These are phyloP conservation scores for Diplotaxis tenuifolia DNA, from an alignment of 345 rosid species.

Conservation along the genomic window DNA sequence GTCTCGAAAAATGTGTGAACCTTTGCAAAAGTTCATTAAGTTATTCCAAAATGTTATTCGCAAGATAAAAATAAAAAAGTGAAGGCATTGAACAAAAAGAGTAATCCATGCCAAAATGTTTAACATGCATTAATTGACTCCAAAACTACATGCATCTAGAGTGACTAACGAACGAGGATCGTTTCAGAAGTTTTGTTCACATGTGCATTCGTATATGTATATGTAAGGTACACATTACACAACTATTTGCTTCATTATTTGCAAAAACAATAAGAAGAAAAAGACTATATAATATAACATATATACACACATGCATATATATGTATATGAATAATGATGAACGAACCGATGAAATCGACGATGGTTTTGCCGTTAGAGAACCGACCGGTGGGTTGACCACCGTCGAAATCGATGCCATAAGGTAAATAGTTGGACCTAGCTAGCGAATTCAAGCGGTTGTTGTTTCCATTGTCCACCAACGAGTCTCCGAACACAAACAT, in stretches of 20 bases:
- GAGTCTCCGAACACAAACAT: slow-evolving; percentile 91
- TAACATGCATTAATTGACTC: neutral
- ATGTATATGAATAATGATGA: neutral
- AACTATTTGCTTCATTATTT: neutral
- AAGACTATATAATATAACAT: neutral
- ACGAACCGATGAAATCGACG: slow-evolving; percentile 64
- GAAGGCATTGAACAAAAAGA: neutral
- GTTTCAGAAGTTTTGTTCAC: neutral
- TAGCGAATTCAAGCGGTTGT: slow-evolving; percentile 52
- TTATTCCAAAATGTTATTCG: neutral
- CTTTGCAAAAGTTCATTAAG: too few relatives aligned
- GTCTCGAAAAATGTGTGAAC: too few relatives aligned
- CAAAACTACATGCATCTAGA: slow-evolving; percentile 4
- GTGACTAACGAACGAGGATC: neutral
- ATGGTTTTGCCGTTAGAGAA: slow-evolving; percentile 79
- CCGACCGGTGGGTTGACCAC: slow-evolving; percentile 63
- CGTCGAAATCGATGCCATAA: slow-evolving; percentile 70
- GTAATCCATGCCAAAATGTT: neutral
- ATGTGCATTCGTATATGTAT: neutral
- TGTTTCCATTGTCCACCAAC: slow-evolving; percentile 69
- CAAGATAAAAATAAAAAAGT: neutral
- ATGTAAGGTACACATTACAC: neutral
- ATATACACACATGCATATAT: neutral
- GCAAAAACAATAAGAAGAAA: neutral
- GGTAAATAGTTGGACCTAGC: slow-evolving; percentile 78